phyloP scores from a whole-genome alignment of 2,329 filamentous ascomycete genomes.

The Pseudocercospora cruenta region DNA sequence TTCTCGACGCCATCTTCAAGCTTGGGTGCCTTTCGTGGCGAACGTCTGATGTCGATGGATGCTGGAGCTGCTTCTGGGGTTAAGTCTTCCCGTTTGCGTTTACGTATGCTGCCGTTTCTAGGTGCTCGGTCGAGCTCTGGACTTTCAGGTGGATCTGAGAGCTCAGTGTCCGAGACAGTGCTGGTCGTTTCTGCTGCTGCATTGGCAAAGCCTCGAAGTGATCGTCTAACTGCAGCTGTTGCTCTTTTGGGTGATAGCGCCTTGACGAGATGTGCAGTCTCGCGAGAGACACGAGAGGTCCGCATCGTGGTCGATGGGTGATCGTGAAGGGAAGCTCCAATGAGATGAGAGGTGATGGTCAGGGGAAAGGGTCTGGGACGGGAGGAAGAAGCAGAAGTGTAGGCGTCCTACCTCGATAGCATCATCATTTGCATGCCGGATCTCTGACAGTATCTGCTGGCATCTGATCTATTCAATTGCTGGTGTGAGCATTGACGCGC shows the following conservation, averaged over 20 bases:
- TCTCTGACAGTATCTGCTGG: background rate
- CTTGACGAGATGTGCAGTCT: conserved; percentile 30
- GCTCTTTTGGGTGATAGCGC: conserved; percentile 21
- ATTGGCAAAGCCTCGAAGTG: conserved; percentile 28
- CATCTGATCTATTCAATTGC: background rate
- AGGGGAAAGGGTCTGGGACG: conserved; percentile 8
- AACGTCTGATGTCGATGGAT: conserved; percentile 27
- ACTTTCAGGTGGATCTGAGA: conserved; percentile 23
- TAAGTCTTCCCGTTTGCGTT: conserved; percentile 30
- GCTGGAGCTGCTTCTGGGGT: conserved; percentile 17
- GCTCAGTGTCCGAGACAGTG: conserved; percentile 20
- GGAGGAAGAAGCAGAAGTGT: background rate
- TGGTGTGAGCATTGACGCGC: background rate
- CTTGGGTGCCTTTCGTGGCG: conserved; percentile 36
- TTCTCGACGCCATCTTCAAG: conserved; percentile 19
- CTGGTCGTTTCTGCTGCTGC: conserved; percentile 1
- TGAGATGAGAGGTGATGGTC: conserved; percentile 9
- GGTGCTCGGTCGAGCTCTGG: conserved; percentile 13
- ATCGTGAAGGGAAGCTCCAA: conserved; percentile 4
- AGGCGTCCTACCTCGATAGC: background rate
- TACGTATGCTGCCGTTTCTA: conserved; percentile 21
- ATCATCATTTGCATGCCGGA: background rate
- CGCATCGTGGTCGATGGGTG: conserved; percentile 21
- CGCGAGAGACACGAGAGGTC: conserved; percentile 30
- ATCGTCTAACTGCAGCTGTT: conserved; percentile 23